These are phyloP conservation scores for Phaeolepiota aurea DNA, from an alignment of 768 basidiomycete species.

Conservation along the genomic window DNA sequence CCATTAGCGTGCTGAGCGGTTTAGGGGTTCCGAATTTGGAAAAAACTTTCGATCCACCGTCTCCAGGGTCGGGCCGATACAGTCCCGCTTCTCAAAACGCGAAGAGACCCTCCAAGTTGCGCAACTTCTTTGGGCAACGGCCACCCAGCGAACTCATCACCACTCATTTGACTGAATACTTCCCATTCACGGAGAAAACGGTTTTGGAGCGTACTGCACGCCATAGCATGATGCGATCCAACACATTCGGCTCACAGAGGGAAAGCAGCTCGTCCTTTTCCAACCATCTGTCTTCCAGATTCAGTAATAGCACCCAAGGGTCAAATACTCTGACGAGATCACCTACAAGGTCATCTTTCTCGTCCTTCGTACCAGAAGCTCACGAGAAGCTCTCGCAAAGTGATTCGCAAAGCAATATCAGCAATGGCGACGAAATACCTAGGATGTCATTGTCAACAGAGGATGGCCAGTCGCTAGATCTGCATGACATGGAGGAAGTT, in stretches of 20 bases:
- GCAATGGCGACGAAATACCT: slow-evolving; percentile 43
- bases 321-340: slow-evolving; percentile 36
- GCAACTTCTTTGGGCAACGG: slow-evolving; percentile 97
- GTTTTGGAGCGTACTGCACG: slow-evolving; percentile 82
- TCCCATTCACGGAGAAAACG: slow-evolving; percentile 90
- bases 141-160: slow-evolving; percentile 97
- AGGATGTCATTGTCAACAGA: slow-evolving; percentile 70
- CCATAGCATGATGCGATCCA: slow-evolving; percentile 73
- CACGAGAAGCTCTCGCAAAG: slow-evolving; percentile 23
- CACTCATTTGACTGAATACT: slow-evolving; percentile 88
- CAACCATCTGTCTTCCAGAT: slow-evolving; percentile 41
- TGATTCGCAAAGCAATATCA: neutral
- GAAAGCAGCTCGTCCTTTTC: slow-evolving; percentile 46
- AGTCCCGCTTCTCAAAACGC: slow-evolving; percentile 27
- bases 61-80: slow-evolving; percentile 31
- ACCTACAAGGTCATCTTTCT: slow-evolving; percentile 35
- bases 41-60: slow-evolving; percentile 52
- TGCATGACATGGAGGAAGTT: slow-evolving; percentile 37
- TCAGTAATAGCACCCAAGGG: slow-evolving; percentile 55
- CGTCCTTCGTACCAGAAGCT: slow-evolving; percentile 30
- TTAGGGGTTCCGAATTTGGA: slow-evolving; percentile 83
- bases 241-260: slow-evolving; percentile 20
- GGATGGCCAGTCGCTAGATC: slow-evolving; percentile 57
- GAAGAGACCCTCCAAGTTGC: slow-evolving; percentile 62
- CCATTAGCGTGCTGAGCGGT: slow-evolving; percentile 89